Percentiles rank a stretch among this genome's conserved stretches.
These are phyloP conservation scores for Exserohilum turcica DNA, from an alignment of 2,329 filamentous ascomycete species.

Conservation along the genomic window DNA sequence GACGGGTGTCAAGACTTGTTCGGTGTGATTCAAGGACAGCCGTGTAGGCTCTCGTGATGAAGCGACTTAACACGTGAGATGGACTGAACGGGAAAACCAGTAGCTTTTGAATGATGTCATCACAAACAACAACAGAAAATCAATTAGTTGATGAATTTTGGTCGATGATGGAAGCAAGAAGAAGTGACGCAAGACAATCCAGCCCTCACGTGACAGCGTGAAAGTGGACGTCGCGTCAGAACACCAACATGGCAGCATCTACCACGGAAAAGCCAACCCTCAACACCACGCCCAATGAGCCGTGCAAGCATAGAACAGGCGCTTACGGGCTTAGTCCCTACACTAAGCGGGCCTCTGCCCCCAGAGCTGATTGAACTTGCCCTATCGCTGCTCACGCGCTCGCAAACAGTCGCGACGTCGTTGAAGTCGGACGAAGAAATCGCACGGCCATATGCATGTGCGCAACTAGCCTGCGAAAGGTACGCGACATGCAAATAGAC, in stretches of 20 bases:
- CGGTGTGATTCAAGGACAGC: too few relatives aligned
- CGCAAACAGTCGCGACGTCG: slow-evolving; percentile 55
- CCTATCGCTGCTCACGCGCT: slow-evolving; percentile 43
- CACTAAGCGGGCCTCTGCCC: slow-evolving; percentile 41
- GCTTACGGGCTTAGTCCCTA: slow-evolving; percentile 51
- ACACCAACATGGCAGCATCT: neutral
- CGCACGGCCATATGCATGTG: slow-evolving; percentile 45
- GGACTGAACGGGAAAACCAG: too few relatives aligned
- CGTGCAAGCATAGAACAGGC: slow-evolving; percentile 38
- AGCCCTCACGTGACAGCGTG: slow-evolving; percentile 19
- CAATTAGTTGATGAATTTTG: slow-evolving; percentile 42
- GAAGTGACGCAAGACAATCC: neutral
- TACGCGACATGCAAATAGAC: slow-evolving; percentile 42
- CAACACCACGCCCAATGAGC: slow-evolving; percentile 20
- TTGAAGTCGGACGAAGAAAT: slow-evolving; percentile 47
- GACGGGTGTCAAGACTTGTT: too few relatives aligned
- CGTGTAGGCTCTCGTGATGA: neutral
- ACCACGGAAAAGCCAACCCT: neutral
- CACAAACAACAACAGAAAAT: neutral
- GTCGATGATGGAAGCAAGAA: slow-evolving; percentile 31
- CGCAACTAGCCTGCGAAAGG: slow-evolving; percentile 79
- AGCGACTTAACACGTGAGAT: neutral
- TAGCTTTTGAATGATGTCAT: too few relatives aligned
- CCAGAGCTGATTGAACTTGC: slow-evolving; percentile 41
- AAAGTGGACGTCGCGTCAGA: slow-evolving; percentile 9